These are phyloP conservation scores for Erodium texanum DNA, from an alignment of 441 rosid genomes.

Conservation along the genomic window DNA sequence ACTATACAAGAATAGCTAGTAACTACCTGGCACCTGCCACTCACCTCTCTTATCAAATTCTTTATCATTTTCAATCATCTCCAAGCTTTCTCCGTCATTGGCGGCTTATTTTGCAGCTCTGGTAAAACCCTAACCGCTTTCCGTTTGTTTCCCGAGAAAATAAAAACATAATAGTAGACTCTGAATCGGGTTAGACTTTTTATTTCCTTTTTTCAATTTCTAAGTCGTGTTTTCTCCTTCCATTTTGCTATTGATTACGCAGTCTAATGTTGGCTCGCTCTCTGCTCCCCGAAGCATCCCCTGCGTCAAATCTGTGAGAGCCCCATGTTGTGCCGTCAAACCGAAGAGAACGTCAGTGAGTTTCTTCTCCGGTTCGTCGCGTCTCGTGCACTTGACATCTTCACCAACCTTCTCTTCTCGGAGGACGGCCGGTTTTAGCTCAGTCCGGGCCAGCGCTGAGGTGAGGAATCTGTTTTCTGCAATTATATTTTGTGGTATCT, in stretches of 20 bases:
- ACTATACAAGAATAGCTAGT: background rate
- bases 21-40: background rate
- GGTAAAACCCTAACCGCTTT: background rate
- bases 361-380: background rate
- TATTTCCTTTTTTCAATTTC: background rate
- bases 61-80: background rate
- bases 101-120: background rate
- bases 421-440: background rate
- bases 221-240: background rate
- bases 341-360: background rate
- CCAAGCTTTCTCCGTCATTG: background rate
- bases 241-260: background rate
- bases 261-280: background rate
- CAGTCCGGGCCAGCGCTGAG: background rate
- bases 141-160: background rate
- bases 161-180: background rate
- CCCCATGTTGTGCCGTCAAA: background rate
- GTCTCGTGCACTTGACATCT: background rate
- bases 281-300: background rate
- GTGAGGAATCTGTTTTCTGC: background rate
- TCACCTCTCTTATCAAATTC: background rate
- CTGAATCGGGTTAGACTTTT: background rate
- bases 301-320: background rate
- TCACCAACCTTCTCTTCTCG: background rate
- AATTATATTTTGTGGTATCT: background rate